Evolutionary conservation across 139 green algal species (phyloP), one percentile per base, ranked within the genome.

Genomic region (Marvania coccoides): DNA sequence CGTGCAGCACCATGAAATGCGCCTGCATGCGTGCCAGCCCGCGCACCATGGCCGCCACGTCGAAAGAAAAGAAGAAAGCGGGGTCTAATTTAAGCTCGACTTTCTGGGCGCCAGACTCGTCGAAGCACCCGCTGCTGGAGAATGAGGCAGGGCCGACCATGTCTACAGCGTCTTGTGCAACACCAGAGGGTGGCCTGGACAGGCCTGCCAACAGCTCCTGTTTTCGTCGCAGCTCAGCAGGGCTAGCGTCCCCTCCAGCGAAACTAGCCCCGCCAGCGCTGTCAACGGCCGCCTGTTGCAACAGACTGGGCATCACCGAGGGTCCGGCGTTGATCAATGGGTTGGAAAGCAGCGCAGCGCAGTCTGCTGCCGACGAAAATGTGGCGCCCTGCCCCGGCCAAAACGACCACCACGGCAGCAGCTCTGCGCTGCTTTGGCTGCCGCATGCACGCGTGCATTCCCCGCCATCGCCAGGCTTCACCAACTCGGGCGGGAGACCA

Each of bases 341-440:
- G 26, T 69, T 47, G 1, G 40, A n/a, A 28, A 76, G 61, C 19
- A 65, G 42, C 12, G 69, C 61, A 4, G 51, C 69, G 7, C 38
- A 66, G 15, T 76, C 37, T 37, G 57, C 69, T 6, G 58, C 15
- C 9, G 10, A 37, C 9, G 15, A 12, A n/a, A 76, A 76, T 3
- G 5, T 3, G 10, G 30, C 6, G n/a, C 40, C 69, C 47, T 76
- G 69, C 13, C 35, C 61, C 0, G 37, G 35, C 5, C 30, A 23
- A 15, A 64, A 60, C 10, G 37, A 33, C 51, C 69, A 70, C 69
- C 69, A 76, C 5, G 69, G 59, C 23, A 71, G 37, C 69, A 75
- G 55, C 36, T 64, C 19, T 24, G 5, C 37, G 54, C 65, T 65
- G 26, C 23, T 9, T 28, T 26, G 24, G 24, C 51, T 26, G 10